Evolutionary conservation across 2,329 filamentous ascomycete species (phyloP).

Genomic region (Penicillium hesseltinei): DNA sequence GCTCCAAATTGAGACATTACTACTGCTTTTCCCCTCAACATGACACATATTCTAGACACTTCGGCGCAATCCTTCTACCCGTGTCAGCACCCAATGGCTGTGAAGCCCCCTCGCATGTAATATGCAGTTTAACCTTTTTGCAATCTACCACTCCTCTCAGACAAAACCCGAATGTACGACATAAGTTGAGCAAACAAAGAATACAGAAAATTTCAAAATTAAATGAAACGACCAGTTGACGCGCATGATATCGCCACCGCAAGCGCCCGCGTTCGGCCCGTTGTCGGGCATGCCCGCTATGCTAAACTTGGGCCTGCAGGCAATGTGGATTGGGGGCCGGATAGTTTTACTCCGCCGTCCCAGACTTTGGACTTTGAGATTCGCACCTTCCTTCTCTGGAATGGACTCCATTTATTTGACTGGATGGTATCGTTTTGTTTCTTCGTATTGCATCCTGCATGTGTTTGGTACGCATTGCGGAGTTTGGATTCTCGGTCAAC

Average conservation of each 20-base stretch:
- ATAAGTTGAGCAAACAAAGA: background rate
- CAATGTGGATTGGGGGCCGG: constrained; percentile 15
- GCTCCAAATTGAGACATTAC: background rate
- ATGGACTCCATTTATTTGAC: constrained; percentile 14
- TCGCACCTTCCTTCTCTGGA: constrained; percentile 22
- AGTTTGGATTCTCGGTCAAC: background rate
- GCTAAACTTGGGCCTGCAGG: constrained; percentile 12
- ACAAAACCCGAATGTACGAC: background rate
- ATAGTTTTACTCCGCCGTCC: constrained; percentile 16
- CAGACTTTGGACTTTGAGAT: constrained; percentile 3
- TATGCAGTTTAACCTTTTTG: constrained; percentile 3
- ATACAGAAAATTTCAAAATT: background rate
- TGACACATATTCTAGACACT: constrained; percentile 8
- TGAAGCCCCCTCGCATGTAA: background rate
- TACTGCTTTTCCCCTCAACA: constrained; percentile 3
- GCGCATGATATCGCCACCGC: constrained; percentile 15
- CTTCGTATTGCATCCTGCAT: background rate
- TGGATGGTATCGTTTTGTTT: constrained; percentile 6
- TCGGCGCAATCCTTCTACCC: background rate
- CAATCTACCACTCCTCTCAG: background rate
- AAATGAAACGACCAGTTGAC: constrained; percentile 1
- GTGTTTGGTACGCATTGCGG: background rate
- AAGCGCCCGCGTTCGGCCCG: constrained; percentile 27
- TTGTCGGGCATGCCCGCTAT: constrained; percentile 30
- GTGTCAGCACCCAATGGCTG: background rate